These are phyloP conservation scores for Saksenaea oblongispora DNA, from an alignment of 371 early-diverging fungal species.

Conservation along the genomic window DNA sequence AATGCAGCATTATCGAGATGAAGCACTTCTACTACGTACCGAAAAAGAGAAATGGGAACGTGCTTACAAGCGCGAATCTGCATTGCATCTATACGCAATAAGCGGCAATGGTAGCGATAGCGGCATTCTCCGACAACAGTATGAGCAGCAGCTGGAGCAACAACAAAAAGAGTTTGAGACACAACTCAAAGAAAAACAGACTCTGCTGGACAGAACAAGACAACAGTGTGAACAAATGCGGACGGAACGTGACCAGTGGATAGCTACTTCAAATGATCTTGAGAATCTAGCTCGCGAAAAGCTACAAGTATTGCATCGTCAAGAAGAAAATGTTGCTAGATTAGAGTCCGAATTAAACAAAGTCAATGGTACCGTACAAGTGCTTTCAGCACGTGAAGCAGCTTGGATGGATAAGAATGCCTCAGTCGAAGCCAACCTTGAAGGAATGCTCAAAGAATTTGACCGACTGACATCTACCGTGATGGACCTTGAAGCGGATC, in stretches of 20 bases:
- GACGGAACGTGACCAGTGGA: conserved; percentile 34
- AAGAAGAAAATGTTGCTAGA: background rate
- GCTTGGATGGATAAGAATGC: conserved; percentile 44
- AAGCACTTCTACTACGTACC: conserved; percentile 22
- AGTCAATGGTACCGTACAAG: conserved; percentile 23
- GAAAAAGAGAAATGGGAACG: conserved; percentile 39
- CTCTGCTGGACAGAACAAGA: conserved; percentile 32
- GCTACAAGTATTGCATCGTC: conserved; percentile 29
- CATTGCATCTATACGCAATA: conserved; percentile 29
- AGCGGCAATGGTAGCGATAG: conserved; percentile 9
- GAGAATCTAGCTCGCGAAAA: conserved; percentile 45
- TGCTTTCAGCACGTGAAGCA: conserved; percentile 37
- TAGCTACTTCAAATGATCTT: conserved; percentile 33
- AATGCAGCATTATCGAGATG: conserved; percentile 31
- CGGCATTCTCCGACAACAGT: conserved; percentile 23
- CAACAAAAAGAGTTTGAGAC: conserved; percentile 45
- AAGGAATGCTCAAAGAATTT: conserved; percentile 57
- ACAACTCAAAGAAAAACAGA: conserved; percentile 44
- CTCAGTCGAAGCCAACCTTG: conserved; percentile 50
- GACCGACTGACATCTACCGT: conserved; percentile 58
- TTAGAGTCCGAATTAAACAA: background rate
- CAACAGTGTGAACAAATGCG: conserved; percentile 27
- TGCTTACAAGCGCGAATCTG: conserved; percentile 33
- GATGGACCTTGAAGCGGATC: conserved; percentile 54
- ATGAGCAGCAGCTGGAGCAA: conserved; percentile 47